Percentiles rank a stretch among this genome's conserved stretches.
phyloP scores from a whole-genome alignment of 1,284 basidiomycete genomes.

The Trametes polyzona region DNA sequence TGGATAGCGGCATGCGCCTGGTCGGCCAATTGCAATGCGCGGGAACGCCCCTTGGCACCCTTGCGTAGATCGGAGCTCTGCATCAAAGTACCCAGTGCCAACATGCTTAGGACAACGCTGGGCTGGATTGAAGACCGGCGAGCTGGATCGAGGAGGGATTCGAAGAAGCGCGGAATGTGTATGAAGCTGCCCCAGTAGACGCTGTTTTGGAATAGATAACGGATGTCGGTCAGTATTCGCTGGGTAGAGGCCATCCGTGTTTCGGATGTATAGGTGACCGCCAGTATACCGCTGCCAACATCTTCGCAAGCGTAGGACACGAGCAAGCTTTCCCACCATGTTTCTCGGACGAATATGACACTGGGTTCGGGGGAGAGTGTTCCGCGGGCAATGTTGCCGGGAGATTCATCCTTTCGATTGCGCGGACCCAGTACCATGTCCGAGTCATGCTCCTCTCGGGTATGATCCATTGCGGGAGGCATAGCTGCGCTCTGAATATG shows the following conservation, averaged over 20 bases:
- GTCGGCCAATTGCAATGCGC: constrained; percentile 61
- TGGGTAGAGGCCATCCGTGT: constrained; percentile 49
- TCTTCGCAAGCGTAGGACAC: constrained; percentile 51
- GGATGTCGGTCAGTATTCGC: constrained; percentile 57
- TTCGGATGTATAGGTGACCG: constrained; percentile 37
- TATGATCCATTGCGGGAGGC: too few relatives aligned
- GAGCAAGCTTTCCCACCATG: constrained; percentile 77
- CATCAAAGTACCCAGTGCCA: constrained; percentile 67
- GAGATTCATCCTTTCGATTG: too few relatives aligned
- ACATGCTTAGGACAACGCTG: constrained; percentile 59
- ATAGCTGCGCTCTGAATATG: too few relatives aligned
- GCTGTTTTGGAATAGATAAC: constrained; percentile 60
- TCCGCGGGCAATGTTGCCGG: too few relatives aligned
- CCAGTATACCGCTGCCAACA: constrained; percentile 14
- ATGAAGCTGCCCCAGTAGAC: constrained; percentile 75
- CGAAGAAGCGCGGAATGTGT: constrained; percentile 69
- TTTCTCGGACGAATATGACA: constrained; percentile 64
- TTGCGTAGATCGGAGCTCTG: constrained; percentile 66
- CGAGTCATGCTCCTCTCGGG: not conserved
- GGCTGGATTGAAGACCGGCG: constrained; percentile 64
- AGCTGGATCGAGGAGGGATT: constrained; percentile 54
- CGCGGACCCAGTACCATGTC: too few relatives aligned
- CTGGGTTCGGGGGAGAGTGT: constrained; percentile 48
- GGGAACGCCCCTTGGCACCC: constrained; percentile 46
- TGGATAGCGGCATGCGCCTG: constrained; percentile 70